phyloP scores from a whole-genome alignment of 2,329 filamentous ascomycete species.

The Aspergillus clavatus region DNA sequence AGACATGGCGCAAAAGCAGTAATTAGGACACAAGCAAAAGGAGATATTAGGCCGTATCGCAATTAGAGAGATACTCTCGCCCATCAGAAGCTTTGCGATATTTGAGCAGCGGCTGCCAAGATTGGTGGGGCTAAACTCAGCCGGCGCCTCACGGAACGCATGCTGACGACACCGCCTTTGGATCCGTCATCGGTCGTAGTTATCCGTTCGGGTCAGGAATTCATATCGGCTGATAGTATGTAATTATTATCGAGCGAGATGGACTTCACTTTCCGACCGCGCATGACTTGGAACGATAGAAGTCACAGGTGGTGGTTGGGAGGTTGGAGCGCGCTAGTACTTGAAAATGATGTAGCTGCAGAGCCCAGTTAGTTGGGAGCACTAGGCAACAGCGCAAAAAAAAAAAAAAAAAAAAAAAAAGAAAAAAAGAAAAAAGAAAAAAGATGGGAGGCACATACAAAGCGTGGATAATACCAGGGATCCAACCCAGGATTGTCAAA shows the following conservation, averaged over 20 bases:
- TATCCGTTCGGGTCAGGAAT: constrained; percentile 4
- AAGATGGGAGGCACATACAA: constrained; percentile 56
- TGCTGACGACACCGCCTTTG: constrained; percentile 15
- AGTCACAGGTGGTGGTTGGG: constrained; percentile 1
- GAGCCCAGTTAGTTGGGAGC: constrained; percentile 14
- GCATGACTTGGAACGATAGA: constrained; percentile 4
- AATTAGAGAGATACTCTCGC: too few relatives aligned
- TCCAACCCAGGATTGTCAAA: constrained; percentile 70
- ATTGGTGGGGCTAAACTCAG: constrained; percentile 18
- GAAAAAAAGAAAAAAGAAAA: neutral
- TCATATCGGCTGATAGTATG: constrained; percentile 4
- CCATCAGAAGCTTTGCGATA: too few relatives aligned
- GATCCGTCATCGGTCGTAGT: constrained; percentile 8
- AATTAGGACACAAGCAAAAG: constrained; percentile 13
- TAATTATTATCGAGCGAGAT: constrained; percentile 6
- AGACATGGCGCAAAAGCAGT: constrained; percentile 16
- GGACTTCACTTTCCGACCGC: constrained; percentile 1
- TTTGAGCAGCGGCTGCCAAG: constrained; percentile 22
- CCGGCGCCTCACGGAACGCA: constrained; percentile 29
- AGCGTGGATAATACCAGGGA: constrained; percentile 86
- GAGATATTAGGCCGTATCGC: constrained; percentile 11
- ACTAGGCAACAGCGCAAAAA: neutral
- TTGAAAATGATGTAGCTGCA: constrained; percentile 78
- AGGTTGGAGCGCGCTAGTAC: constrained; percentile 54
- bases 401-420: neutral